Base-by-base conservation (phyloP, 352 stramenopile genomes). In the Phytopythium kandeliae region DNA sequence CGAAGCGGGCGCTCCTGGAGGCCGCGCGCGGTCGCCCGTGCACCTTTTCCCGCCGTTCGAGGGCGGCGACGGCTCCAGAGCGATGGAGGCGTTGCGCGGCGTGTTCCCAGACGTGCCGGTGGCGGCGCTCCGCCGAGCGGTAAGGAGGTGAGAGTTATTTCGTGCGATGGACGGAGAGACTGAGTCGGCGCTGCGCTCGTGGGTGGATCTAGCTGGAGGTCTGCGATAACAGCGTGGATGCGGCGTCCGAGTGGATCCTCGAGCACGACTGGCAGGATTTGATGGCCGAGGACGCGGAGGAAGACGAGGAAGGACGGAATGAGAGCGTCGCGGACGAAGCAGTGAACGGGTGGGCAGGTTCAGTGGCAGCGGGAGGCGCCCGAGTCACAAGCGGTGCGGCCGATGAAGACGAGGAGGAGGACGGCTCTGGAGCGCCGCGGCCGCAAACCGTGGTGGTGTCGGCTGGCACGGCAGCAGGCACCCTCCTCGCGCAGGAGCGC, bases 241-340 rank as follows among this genome's bases (percentile, higher is more conserved):
- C 72, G 16, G 75, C 75, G 9, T 84, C 75, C 37, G 56, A 74
- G 42, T 86, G 71, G 66, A 63, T 86, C 10, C 26, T 84, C 9
- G 72, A 84, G 54, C 78, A 86, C 52, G 67, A 79, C 58, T 86
- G 72, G 75, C 63, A 58, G 21, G 74, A 85, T 24, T 51, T 81
- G 34, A 31, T 69, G 36, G 55, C 50, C 3, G 36, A 71, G 10
- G 49, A 63, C 28, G 35, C 17, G 12, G 10, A 22, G 2, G 22
- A 34, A 19, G 22, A 35, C 0, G 40, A 45, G 28, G 31, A 47
- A 0, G 40, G 55, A 9, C 38, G 52, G 4, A 50, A 46, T 3
- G 56, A 56, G 1, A 41, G 38, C 1, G 40, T 50, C 28, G 19
- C 51, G 12, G 35, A n/a, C 15, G 22, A 57, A 4, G 30, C 38